These are phyloP conservation scores for Rhizomucor miehei DNA, from an alignment of 371 early-diverging fungal genomes.

Conservation along the genomic window DNA sequence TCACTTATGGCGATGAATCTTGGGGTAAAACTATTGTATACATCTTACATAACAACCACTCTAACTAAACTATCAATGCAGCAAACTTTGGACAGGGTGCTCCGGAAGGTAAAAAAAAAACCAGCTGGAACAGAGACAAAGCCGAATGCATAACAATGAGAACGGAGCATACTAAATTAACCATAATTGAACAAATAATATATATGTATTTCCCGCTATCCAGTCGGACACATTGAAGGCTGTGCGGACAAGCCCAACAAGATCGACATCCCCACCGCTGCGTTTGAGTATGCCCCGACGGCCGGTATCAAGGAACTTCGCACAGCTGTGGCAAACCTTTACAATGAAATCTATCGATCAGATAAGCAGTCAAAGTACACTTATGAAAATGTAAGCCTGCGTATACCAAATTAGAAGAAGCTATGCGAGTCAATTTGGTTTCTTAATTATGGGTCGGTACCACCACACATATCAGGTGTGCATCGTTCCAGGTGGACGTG, in stretches of 20 bases:
- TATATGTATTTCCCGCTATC: not conserved
- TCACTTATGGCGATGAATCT: constrained; percentile 29
- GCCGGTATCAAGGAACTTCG: constrained; percentile 45
- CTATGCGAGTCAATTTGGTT: too few species aligned
- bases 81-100: constrained; percentile 59
- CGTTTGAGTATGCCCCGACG: constrained; percentile 42
- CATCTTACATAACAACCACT: not conserved
- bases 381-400: constrained; percentile 35
- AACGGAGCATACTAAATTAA: not conserved
- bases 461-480: constrained; percentile 31
- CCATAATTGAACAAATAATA: not conserved
- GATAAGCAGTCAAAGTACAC: constrained; percentile 42
- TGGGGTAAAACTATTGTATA: constrained; percentile 27
- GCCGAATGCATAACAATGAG: too few species aligned
- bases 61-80: not conserved
- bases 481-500: constrained; percentile 54
- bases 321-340: constrained; percentile 42
- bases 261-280: constrained; percentile 17
- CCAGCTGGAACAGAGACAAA: not conserved
- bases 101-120: constrained; percentile 44
- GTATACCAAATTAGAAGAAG: not conserved
- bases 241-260: constrained; percentile 32
- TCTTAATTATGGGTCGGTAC: too few species aligned
- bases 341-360: constrained; percentile 46
- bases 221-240: constrained; percentile 42